These are phyloP conservation scores for Cystobasidium sp. DNA, from an alignment of 1,284 basidiomycete species.

Conservation along the genomic window DNA sequence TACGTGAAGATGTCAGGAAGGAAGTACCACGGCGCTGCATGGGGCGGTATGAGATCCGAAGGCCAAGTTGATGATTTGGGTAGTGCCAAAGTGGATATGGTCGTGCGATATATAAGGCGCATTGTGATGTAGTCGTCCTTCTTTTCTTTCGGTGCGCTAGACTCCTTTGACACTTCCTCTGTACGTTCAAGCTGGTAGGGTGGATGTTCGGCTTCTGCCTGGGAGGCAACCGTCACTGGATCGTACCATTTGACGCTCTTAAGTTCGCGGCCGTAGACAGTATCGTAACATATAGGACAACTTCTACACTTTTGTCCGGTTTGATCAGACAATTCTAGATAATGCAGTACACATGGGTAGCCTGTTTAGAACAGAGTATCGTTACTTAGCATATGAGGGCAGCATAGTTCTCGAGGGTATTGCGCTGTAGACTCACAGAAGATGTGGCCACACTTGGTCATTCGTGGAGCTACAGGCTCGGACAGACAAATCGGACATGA, in stretches of 20 bases:
- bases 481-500: slow-evolving; percentile 95
- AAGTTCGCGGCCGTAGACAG: slow-evolving; percentile 82
- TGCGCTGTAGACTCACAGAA: slow-evolving; percentile 45
- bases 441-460: slow-evolving; percentile 60
- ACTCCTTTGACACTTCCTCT: background rate
- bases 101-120: slow-evolving; percentile 89
- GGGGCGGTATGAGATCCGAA: slow-evolving; percentile 83
- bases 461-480: slow-evolving; percentile 85
- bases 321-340: slow-evolving; percentile 65
- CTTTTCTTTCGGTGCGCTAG: background rate
- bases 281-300: slow-evolving; percentile 96
- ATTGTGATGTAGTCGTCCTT: slow-evolving; percentile 64
- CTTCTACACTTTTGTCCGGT: slow-evolving; percentile 82
- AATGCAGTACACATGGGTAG: slow-evolving; percentile 89
- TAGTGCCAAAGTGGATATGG: slow-evolving; percentile 92
- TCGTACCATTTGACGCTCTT: slow-evolving; percentile 76
- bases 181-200: slow-evolving; percentile 7
- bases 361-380: slow-evolving; percentile 53
- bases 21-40: slow-evolving; percentile 93
- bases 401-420: background rate
- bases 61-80: slow-evolving; percentile 92
- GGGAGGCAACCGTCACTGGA: slow-evolving; percentile 38
- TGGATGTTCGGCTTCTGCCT: slow-evolving; percentile 43
- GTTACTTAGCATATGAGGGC: background rate
- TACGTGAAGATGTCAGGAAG: slow-evolving; percentile 87